phyloP scores from a whole-genome alignment of 2,329 filamentous ascomycete genomes.

The Hortaea werneckii region DNA sequence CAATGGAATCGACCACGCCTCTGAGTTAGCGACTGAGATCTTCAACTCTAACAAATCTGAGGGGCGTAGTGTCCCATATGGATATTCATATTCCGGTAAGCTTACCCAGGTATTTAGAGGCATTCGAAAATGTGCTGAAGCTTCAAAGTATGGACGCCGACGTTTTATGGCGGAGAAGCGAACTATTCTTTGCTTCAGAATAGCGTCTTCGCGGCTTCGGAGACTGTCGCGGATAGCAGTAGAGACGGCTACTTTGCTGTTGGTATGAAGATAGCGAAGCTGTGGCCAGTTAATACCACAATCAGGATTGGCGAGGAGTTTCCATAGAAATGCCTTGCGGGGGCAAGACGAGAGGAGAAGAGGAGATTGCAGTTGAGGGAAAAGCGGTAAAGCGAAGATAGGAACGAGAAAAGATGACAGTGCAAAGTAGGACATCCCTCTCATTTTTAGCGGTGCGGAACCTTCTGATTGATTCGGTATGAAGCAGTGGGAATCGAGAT shows the following conservation, averaged over 20 bases:
- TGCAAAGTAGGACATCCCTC: no score
- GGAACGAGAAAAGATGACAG: no score
- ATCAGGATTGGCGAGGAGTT: slow-evolving; percentile 6
- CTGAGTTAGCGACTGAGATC: not conserved
- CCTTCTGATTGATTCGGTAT: no score
- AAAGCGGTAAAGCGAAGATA: no score
- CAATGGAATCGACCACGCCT: not conserved
- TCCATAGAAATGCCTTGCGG: slow-evolving; percentile 1
- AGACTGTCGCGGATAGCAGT: slow-evolving; percentile 2
- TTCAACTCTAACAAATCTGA: not conserved
- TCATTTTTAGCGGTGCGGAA: no score
- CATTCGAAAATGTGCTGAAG: no score
- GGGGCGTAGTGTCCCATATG: not conserved
- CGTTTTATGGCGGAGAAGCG: slow-evolving; percentile 2
- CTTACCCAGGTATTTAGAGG: no score
- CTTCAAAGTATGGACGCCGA: slow-evolving; percentile 5
- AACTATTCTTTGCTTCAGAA: slow-evolving; percentile 5
- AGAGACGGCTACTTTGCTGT: slow-evolving; percentile 1
- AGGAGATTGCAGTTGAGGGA: no score
- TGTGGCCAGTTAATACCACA: slow-evolving; percentile 4
- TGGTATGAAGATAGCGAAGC: slow-evolving; percentile 4
- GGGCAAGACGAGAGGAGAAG: not conserved
- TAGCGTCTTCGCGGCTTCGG: slow-evolving; percentile 5
- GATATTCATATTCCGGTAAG: not conserved
- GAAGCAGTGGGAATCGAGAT: no score